Evolutionary conservation across 441 rosid species (phyloP), one percentile per base, ranked within the genome.

Genomic region (Jatropha multifida): DNA sequence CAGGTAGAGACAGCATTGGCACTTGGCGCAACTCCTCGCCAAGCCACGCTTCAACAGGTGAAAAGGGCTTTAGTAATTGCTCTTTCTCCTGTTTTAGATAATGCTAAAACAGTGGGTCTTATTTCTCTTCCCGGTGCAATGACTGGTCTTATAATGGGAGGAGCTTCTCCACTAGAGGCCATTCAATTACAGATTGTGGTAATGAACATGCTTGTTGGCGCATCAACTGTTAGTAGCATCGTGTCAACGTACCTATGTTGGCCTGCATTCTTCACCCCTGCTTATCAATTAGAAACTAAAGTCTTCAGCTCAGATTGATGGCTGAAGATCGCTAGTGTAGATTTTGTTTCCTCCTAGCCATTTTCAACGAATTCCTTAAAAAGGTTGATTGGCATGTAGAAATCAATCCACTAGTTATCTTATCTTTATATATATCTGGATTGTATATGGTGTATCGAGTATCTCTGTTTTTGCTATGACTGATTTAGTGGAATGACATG

Each of bases 61-160:
- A 93, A 88, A 76, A 85, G 98, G 79, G 82, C 98, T 11, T 61
- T 91, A 37, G 90, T 93, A 4, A 90, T 90, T 18, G 93, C 94
- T 5, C 87, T 95, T 0, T 95, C 99, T 38, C 97, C 97, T 0
- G 94, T 93, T 13, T 46, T 94, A 48, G 99, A 94, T 88, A 91
- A 86, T 78, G 96, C 97, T 4, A 95, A 95, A 81, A 93, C 98
- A 0, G 94, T 95, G 23, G 98, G 98, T 15, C 84, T 95, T 60
- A 90, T 95, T 27, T 89, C 96, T 0, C 86, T 95, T 38, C 99
- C 99, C 0, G 97, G 99, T 0, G 97, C 99, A 0, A 95, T 95
- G 99, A 95, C 98, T 0, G 97, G 97, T 17, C 88, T 93, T 74
- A 93, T 95, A 73, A 90, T 93, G 99, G 99, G 98, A 2, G 99